These are phyloP conservation scores for Phycomyces nitens DNA, from an alignment of 192 early-diverging fungal genomes.

Conservation along the genomic window DNA sequence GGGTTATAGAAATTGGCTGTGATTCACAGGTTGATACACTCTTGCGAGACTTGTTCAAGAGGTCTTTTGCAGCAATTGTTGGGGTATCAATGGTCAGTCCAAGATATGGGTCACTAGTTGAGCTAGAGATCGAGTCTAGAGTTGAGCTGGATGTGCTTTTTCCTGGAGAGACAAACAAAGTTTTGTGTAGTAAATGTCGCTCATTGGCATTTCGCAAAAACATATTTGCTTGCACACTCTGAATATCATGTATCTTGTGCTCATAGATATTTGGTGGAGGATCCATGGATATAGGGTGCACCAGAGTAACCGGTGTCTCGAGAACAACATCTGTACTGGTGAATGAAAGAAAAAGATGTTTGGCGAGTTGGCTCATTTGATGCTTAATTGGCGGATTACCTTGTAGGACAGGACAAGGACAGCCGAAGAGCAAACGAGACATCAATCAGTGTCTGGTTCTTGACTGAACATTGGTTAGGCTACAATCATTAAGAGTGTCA, in stretches of 20 bases:
- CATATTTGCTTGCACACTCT: not conserved
- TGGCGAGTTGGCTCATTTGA: too few species aligned
- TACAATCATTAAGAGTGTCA: not conserved
- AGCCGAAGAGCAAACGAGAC: conserved; percentile 9
- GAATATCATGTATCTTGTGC: not conserved
- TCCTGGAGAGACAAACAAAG: not conserved
- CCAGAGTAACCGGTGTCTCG: conserved; percentile 15
- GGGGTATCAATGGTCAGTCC: too few species aligned
- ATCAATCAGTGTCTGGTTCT: conserved; percentile 7
- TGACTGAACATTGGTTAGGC: conserved; percentile 4
- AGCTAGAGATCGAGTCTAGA: not conserved
- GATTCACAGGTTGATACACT: too few species aligned
- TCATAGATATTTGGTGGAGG: conserved; percentile 16
- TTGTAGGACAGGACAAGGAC: conserved; percentile 2
- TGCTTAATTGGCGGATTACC: not conserved
- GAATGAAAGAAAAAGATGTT: not conserved
- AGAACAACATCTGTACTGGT: conserved; percentile 12
- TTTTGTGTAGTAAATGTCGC: not conserved
- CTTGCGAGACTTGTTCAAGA: too few species aligned
- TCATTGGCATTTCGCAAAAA: not conserved
- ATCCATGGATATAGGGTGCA: conserved; percentile 16
- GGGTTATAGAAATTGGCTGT: too few species aligned
- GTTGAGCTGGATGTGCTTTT: not conserved
- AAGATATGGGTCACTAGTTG: too few species aligned
- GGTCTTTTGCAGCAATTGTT: too few species aligned